These are phyloP conservation scores for Adenanthera pavonina DNA, from an alignment of 306 rosid genomes.

Conservation along the genomic window DNA sequence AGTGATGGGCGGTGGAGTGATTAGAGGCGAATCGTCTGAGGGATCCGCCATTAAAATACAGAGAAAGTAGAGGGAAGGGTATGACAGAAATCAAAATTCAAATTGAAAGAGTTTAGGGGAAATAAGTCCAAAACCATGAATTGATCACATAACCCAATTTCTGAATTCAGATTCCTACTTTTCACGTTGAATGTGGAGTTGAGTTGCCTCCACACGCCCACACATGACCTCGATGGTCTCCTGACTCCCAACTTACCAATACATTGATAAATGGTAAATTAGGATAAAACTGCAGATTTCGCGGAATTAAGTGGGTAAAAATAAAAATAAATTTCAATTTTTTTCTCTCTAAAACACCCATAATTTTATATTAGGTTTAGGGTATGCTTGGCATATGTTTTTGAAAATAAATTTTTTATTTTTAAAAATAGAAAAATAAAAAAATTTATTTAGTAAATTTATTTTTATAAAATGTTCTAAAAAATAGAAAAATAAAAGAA, in stretches of 20 bases:
- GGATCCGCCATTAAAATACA: constrained; percentile 72
- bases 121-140: constrained; percentile 22
- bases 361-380: too few relatives aligned
- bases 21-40: constrained; percentile 76
- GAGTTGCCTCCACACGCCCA: constrained; percentile 4
- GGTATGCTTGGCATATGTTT: too few relatives aligned
- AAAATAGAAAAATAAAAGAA: too few relatives aligned
- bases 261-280: not conserved
- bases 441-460: too few relatives aligned
- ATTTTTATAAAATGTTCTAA: too few relatives aligned
- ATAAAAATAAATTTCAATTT: not conserved
- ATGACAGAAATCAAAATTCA: constrained; percentile 8
- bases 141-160: constrained; percentile 29
- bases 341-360: too few relatives aligned
- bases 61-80: not conserved
- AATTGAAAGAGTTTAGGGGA: constrained; percentile 17
- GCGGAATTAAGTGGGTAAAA: not conserved
- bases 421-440: too few relatives aligned
- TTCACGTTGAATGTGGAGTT: not conserved
- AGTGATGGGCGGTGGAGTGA: constrained; percentile 66
- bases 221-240: not conserved
- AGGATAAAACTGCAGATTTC: not conserved
- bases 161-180: constrained; percentile 13
- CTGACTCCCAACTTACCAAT: not conserved
- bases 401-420: too few relatives aligned